A percentile compares a stretch with the other conserved stretches of the same genome.
These are phyloP conservation scores for Lachnellula occidentalis DNA, from an alignment of 2,329 filamentous ascomycete species.

Conservation along the genomic window DNA sequence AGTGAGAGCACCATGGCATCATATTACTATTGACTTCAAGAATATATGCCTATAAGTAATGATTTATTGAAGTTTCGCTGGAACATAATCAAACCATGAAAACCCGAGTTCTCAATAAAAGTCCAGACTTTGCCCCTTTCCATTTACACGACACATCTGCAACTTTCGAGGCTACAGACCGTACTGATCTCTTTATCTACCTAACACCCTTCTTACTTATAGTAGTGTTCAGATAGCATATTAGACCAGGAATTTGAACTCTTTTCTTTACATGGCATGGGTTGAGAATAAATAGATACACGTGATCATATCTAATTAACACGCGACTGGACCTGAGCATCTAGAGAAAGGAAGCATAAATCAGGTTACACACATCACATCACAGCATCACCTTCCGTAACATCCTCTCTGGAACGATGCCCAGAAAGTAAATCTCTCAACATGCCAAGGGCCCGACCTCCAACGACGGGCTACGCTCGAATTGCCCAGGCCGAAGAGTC, in stretches of 20 bases:
- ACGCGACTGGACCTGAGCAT: background rate
- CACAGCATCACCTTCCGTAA: background rate
- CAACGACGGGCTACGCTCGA: slow-evolving; percentile 78
- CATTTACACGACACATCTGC: too few relatives aligned
- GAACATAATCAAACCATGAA: too few relatives aligned
- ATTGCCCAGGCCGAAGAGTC: slow-evolving; percentile 76
- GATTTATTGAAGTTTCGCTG: too few relatives aligned
- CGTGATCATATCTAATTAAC: background rate
- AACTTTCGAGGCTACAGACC: too few relatives aligned
- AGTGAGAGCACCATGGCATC: too few relatives aligned
- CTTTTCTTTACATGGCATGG: background rate
- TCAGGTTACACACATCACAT: background rate
- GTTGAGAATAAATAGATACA: background rate
- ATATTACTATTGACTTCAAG: too few relatives aligned
- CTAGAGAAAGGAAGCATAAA: background rate
- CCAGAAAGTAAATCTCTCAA: background rate
- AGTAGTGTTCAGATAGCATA: too few relatives aligned
- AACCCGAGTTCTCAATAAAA: too few relatives aligned
- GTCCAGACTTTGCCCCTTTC: too few relatives aligned
- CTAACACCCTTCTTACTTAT: too few relatives aligned
- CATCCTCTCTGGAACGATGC: background rate
- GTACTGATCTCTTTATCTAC: too few relatives aligned
- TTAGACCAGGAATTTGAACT: background rate
- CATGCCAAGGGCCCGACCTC: slow-evolving; percentile 41
- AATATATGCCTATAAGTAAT: too few relatives aligned